Conservation (phyloP, 345 rosid genomes). For the Fremontodendron californicum region DNA sequence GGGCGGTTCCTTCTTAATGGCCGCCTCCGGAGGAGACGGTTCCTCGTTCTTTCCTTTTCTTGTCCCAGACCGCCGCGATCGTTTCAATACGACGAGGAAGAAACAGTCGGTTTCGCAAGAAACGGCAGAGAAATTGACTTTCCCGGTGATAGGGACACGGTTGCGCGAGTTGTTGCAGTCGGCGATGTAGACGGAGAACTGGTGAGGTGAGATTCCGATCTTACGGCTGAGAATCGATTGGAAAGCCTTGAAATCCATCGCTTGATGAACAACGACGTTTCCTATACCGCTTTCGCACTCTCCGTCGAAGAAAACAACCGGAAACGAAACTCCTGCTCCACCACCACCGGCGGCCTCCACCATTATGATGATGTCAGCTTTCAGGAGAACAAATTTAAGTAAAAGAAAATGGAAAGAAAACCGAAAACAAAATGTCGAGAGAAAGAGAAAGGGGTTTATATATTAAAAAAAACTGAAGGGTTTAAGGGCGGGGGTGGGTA, state of each 20-base stretch:
- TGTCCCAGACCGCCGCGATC: constrained; percentile 32
- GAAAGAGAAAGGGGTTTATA: constrained; percentile 5
- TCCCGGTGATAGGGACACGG: constrained; percentile 31
- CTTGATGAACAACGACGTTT: constrained; percentile 23
- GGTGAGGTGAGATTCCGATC: constrained; percentile 43
- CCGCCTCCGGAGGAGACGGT: background rate
- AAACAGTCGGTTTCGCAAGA: constrained; percentile 21
- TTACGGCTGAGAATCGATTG: constrained; percentile 27
- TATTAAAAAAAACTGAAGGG: background rate
- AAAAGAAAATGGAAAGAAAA: background rate
- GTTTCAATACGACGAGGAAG: constrained; percentile 35
- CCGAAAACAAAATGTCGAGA: background rate
- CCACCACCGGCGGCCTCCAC: background rate
- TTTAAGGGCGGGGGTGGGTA: background rate
- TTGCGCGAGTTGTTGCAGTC: constrained; percentile 13
- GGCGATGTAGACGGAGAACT: constrained; percentile 35
- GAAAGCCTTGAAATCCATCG: constrained; percentile 28
- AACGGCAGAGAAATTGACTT: constrained; percentile 29
- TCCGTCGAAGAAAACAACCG: constrained; percentile 49
- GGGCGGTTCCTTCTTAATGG: constrained; percentile 11
- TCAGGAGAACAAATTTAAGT: background rate
- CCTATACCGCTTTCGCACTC: constrained; percentile 37
- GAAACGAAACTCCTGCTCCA: constrained; percentile 2
- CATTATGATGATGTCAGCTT: background rate
- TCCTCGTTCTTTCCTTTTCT: constrained; percentile 5